These are phyloP conservation scores for Coniophora puteana DNA, from an alignment of 1,284 basidiomycete species.

Conservation along the genomic window DNA sequence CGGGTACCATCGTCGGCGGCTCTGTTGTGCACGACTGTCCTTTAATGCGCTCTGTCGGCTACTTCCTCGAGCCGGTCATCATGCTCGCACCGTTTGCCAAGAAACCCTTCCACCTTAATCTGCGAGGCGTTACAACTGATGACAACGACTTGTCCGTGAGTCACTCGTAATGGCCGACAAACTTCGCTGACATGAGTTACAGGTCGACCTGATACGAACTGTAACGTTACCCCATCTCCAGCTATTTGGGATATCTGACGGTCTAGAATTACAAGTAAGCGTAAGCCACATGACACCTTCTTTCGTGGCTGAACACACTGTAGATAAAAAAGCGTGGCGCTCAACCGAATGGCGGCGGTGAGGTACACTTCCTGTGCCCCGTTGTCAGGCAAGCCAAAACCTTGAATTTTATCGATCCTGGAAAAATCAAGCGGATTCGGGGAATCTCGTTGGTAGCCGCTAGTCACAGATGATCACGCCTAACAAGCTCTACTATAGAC, in stretches of 20 bases:
- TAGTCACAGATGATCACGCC: background rate
- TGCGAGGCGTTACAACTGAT: slow-evolving; percentile 91
- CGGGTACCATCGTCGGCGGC: slow-evolving; percentile 90
- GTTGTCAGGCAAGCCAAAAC: slow-evolving; percentile 88
- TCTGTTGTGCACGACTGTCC: slow-evolving; percentile 84
- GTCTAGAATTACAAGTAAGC: slow-evolving; percentile 77
- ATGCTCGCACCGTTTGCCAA: slow-evolving; percentile 95
- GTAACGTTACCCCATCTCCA: slow-evolving; percentile 92
- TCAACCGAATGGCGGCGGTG: slow-evolving; percentile 90
- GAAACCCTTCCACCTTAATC: slow-evolving; percentile 76
- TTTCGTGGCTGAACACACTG: slow-evolving; percentile 6
- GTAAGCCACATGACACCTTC: background rate
- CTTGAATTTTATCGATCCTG: slow-evolving; percentile 87
- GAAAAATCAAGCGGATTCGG: slow-evolving; percentile 91
- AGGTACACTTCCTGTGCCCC: slow-evolving; percentile 92
- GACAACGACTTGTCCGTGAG: slow-evolving; percentile 84
- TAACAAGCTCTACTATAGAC: slow-evolving; percentile 41
- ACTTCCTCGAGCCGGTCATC: slow-evolving; percentile 90
- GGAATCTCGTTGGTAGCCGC: slow-evolving; percentile 79
- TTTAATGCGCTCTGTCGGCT: slow-evolving; percentile 83
- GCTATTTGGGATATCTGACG: slow-evolving; percentile 85
- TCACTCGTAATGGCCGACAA: slow-evolving; percentile 11
- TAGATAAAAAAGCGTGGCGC: slow-evolving; percentile 93
- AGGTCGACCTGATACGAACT: slow-evolving; percentile 90
- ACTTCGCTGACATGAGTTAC: slow-evolving; percentile 6